These are phyloP conservation scores for Blyttiomyces sp. DNA, from an alignment of 371 early-diverging fungal genomes.

Conservation along the genomic window DNA sequence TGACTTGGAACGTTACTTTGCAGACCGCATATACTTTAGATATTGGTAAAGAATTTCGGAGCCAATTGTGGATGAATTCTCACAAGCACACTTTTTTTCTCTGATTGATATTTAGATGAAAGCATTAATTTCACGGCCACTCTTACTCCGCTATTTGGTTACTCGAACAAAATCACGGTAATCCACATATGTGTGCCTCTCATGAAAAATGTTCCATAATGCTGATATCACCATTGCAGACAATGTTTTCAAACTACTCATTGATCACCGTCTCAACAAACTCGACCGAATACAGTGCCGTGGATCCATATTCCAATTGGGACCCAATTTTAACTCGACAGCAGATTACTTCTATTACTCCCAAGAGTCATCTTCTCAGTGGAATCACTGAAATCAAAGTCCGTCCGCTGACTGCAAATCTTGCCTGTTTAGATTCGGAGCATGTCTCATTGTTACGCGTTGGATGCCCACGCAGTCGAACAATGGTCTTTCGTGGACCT, in stretches of 20 bases:
- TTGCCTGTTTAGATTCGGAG: slow-evolving; percentile 7
- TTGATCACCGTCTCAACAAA: neutral
- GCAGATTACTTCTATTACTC: too few species aligned
- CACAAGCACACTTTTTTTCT: neutral
- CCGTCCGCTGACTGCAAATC: slow-evolving; percentile 14
- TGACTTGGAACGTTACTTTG: slow-evolving; percentile 1
- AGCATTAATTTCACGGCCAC: neutral
- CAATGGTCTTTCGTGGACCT: slow-evolving; percentile 10
- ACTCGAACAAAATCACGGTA: neutral
- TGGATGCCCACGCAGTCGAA: slow-evolving; percentile 19
- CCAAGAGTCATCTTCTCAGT: too few species aligned
- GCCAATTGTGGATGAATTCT: too few species aligned
- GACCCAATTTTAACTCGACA: too few species aligned
- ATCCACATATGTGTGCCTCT: too few species aligned
- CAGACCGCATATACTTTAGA: slow-evolving; percentile 8
- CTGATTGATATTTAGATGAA: neutral
- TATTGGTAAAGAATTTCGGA: slow-evolving; percentile 3
- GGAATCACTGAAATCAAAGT: too few species aligned
- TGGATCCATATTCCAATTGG: too few species aligned
- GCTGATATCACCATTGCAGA: neutral
- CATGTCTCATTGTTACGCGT: slow-evolving; percentile 1
- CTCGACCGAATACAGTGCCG: neutral
- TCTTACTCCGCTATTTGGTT: neutral
- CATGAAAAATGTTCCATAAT: too few species aligned
- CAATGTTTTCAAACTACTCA: slow-evolving; percentile 16